Evolutionary conservation across 2,329 filamentous ascomycete species (phyloP), one percentile per base, ranked within the genome.

Genomic region (Dichotomopilus funicola): DNA sequence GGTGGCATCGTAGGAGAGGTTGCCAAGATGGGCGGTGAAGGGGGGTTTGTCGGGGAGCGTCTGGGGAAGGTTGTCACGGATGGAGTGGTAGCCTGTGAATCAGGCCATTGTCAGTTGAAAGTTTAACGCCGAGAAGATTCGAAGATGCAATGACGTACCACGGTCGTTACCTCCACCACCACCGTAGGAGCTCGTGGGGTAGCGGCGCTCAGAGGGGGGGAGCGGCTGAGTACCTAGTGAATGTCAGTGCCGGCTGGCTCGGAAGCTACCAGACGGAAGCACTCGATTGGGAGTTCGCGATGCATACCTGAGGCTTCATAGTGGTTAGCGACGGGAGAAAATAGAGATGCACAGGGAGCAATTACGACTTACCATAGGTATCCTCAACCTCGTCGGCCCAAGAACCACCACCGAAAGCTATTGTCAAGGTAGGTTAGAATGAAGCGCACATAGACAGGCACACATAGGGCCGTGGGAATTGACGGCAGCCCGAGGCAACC

Each of bases 321-420:
- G 37, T 35, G 33, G 42, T 54, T 40, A 50, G 40, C 36, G 37
- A 19, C 52, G 10, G 33, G 38, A 36, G 9, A 46, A 35, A 45
- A n/a, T n/a, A 45, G 12, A 7, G 9, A 2, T 12, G 36, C 11
- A 51, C 9, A 10, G 35, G 35, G 57, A 42, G 44, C 50, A 53
- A 27, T 27, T 27, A 27, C 6, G 56, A 77, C 85, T 78, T 80
- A 92, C 88, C 78, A 72, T 85, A 82, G 63, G 88, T 81, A 68
- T 96, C 91, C 75, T 99, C 94, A 77, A 99, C 96, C 72, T 99
- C 94, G 76, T 99, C 95, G 67, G 94, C 94, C 94, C 94, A 99
- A 65, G 94, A 97, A 65, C 77, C 79, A 63, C 76, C 78, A 78
- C 53, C 48, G 57, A 56, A 57, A 35, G 38, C 61, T 67, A 55